Base-by-base conservation (phyloP, 1,139 yeast species). In the Candida pseudoviswanathii region DNA sequence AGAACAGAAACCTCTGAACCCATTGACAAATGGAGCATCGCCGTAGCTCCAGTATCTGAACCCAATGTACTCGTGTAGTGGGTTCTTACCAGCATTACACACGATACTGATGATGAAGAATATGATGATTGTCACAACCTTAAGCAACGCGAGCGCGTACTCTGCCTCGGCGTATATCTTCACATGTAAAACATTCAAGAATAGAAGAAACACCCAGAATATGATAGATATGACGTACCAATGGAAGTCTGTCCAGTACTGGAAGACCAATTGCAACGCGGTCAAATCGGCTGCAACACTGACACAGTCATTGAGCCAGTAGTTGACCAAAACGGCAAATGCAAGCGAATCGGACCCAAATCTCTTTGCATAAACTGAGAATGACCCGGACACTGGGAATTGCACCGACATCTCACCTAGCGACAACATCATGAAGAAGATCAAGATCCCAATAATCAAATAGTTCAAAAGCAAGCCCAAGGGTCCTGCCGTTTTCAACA, bases 371-470 rank as follows among this genome's bases (percentile, higher is more conserved):
- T 79, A 81, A 1, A 82, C 70, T 37, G 84, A 76, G 61, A 85
- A 85, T 1, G 86, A 81, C 5, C 89, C 89, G 5, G 85, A 74
- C 55, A 78, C 72, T 49, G 87, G 90, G 66, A 75, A 78, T 44
- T 78, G 73, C 0, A 86, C 81, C 2, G 86, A 70, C 81, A 85
- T 76, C 60, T 85, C 91, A 11, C 90, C 91, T 36, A 85, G 66
- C 11, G 81, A 67, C 54, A 82, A 71, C 85, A 84, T 80, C 43
- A 85, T 78, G 48, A 79, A 67, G 47, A 78, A 83, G 1, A 85
- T 86, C 36, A 84, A 68, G 2, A 80, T 62, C 10, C 89, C 89
- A 54, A 84, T 81, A 29, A 83, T 70, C 5, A 77, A 63, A 59
- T 83, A 85, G 38, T 84, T 82, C 43, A 85, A 68, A 24, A 85